A percentile compares a stretch with the other conserved stretches of the same genome.
Evolutionary conservation across 768 basidiomycete species (phyloP).

Genomic region (Podaxis sp.): DNA sequence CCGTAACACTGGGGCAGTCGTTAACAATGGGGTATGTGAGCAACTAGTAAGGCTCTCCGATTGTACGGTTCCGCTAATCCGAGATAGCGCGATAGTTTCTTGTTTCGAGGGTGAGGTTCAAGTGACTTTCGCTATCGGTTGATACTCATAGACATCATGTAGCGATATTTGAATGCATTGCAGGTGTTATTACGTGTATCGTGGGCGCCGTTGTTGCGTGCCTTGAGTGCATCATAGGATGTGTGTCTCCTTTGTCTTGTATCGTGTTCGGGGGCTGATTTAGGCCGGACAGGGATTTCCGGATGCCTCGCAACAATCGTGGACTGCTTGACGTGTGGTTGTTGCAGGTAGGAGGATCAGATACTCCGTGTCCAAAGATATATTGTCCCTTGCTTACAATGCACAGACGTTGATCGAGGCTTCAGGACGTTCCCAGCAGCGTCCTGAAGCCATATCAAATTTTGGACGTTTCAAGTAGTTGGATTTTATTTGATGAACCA

Average conservation of each 20-base stretch:
- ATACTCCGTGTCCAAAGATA: conserved; percentile 11
- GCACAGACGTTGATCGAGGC: background rate
- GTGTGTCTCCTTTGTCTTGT: conserved; percentile 26
- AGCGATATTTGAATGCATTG: conserved; percentile 46
- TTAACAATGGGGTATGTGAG: conserved; percentile 4
- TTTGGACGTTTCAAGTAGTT: no score
- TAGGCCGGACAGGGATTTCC: conserved; percentile 36
- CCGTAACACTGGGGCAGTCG: background rate
- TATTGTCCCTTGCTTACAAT: background rate
- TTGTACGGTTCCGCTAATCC: background rate
- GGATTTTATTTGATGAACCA: no score
- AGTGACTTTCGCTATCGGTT: background rate
- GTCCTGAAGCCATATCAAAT: no score
- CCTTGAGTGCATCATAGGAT: conserved; percentile 46
- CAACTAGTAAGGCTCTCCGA: background rate
- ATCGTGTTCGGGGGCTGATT: background rate
- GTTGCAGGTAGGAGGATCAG: conserved; percentile 34
- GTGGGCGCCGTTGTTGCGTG: conserved; percentile 40
- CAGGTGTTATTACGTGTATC: conserved; percentile 39
- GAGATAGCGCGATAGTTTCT: conserved; percentile 23
- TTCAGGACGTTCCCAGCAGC: no score
- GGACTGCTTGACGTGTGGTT: conserved; percentile 46
- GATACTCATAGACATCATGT: background rate
- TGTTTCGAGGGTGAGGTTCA: conserved; percentile 30
- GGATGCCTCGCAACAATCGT: conserved; percentile 37